Percentiles rank a stretch among this genome's conserved stretches.
Conservation (phyloP, 495 filamentous ascomycete genomes). For the Hypoxylon cercidicola region DNA sequence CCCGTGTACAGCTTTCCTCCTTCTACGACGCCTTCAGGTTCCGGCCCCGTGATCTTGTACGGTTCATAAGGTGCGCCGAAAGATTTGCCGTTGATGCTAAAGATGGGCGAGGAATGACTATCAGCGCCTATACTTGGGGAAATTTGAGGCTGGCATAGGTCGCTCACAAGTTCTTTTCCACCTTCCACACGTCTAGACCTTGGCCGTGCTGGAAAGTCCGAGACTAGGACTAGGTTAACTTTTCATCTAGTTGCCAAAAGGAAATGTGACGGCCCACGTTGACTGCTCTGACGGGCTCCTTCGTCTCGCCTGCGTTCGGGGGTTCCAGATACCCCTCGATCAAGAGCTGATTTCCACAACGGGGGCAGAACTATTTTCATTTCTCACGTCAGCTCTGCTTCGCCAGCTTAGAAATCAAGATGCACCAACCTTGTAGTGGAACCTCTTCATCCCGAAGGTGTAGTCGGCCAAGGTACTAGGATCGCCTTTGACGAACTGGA, state of each 20-base stretch:
- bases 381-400: conserved; percentile 19
- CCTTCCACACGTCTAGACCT: conserved; percentile 48
- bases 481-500: conserved; percentile 55
- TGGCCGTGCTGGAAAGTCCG: conserved; percentile 49
- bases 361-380: conserved; percentile 54
- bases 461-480: conserved; percentile 50
- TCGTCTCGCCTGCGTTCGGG: conserved; percentile 37
- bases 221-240: conserved; percentile 32
- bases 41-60: conserved; percentile 50
- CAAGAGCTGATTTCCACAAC: conserved; percentile 51
- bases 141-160: neutral
- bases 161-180: conserved; percentile 46
- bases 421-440: conserved; percentile 49
- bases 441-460: conserved; percentile 43
- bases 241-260: neutral
- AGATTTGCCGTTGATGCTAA: conserved; percentile 51
- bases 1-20: conserved; percentile 56
- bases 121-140: neutral
- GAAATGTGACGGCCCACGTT: conserved; percentile 33
- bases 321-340: conserved; percentile 20
- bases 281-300: conserved; percentile 34
- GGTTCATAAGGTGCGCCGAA: conserved; percentile 44
- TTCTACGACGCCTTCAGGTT: conserved; percentile 51
- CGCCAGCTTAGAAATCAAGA: neutral
- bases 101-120: conserved; percentile 4